Conservation (phyloP, 257 asterid species). For the Capsicum rhomboideum region DNA sequence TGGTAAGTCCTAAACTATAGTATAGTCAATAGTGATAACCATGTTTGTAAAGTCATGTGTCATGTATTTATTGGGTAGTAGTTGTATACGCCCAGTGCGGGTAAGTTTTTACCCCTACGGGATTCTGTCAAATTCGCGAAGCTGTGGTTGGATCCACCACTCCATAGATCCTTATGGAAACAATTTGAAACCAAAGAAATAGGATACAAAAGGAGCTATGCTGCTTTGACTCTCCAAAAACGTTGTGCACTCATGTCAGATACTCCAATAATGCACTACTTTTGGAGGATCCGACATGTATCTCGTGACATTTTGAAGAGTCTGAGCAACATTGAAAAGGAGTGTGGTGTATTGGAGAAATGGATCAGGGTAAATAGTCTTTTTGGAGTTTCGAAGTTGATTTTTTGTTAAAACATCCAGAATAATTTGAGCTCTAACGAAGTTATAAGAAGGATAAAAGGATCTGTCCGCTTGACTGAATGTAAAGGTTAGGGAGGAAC, state of each 20-base stretch:
- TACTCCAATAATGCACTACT: no score
- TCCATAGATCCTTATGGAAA: neutral
- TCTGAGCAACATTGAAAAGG: no score
- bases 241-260: no score
- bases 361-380: neutral
- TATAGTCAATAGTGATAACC: neutral
- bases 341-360: neutral
- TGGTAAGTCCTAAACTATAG: neutral
- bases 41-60: neutral
- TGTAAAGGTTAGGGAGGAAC: neutral
- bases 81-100: neutral
- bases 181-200: neutral
- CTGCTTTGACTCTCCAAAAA: no score
- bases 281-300: neutral
- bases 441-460: neutral
- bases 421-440: neutral
- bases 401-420: neutral
- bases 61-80: neutral
- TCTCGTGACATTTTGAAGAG: no score
- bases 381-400: neutral
- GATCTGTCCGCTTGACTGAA: neutral
- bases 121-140: neutral
- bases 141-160: neutral
- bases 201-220: neutral
- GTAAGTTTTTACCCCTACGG: neutral